phyloP scores from a whole-genome alignment of 2,329 filamentous ascomycete genomes.

The Dactylellina leptospora region DNA sequence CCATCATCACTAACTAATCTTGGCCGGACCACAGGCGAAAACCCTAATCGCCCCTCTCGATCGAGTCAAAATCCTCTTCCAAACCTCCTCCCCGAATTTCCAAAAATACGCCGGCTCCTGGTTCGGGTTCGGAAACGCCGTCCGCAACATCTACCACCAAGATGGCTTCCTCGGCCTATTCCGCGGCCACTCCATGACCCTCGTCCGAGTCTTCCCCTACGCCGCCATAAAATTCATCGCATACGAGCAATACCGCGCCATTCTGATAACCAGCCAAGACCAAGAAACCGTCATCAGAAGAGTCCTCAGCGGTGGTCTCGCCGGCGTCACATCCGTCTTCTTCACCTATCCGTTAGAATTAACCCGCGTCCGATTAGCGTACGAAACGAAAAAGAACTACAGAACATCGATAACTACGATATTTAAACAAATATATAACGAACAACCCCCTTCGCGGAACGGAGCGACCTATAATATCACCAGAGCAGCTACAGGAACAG shows the following conservation, averaged over 20 bases:
- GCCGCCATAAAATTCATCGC: slow-evolving; percentile 97
- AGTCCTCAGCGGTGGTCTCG: slow-evolving; percentile 75
- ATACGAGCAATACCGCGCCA: slow-evolving; percentile 90
- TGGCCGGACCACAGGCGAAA: slow-evolving; percentile 73
- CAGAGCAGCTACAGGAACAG: slow-evolving; percentile 54
- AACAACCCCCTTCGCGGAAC: slow-evolving; percentile 65
- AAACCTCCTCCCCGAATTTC: slow-evolving; percentile 92
- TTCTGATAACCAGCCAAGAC: slow-evolving; percentile 74
- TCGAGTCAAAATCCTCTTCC: slow-evolving; percentile 98
- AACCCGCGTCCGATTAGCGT: slow-evolving; percentile 88
- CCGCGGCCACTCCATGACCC: slow-evolving; percentile 90
- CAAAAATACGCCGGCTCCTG: slow-evolving; percentile 91
- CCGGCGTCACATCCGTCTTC: slow-evolving; percentile 87
- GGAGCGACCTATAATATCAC: slow-evolving; percentile 46
- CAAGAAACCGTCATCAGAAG: slow-evolving; percentile 84
- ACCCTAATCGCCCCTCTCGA: slow-evolving; percentile 94
- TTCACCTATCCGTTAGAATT: slow-evolving; percentile 96
- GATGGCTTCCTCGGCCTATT: slow-evolving; percentile 82
- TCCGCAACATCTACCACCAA: slow-evolving; percentile 79
- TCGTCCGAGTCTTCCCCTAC: slow-evolving; percentile 95
- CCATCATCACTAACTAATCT: neutral
- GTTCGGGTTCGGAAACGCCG: slow-evolving; percentile 81
- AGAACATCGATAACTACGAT: slow-evolving; percentile 78
- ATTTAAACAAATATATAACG: slow-evolving; percentile 85
- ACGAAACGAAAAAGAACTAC: slow-evolving; percentile 82